Evolutionary conservation across 2,329 filamentous ascomycete species (phyloP).

Genomic region (Neurospora crassa): DNA sequence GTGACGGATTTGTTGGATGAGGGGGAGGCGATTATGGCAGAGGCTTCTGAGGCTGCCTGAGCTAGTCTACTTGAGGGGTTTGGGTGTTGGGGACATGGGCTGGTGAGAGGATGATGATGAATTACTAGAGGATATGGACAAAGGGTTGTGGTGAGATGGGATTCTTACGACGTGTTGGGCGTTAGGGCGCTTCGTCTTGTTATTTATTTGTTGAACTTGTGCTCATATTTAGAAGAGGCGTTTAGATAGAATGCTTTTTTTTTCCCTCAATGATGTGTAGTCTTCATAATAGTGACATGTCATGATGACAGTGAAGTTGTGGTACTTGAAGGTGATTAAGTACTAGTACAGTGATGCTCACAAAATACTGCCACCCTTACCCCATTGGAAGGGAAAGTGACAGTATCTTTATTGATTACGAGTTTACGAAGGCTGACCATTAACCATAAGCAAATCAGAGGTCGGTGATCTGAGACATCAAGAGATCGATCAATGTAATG

Average conservation of each 20-base stretch:
- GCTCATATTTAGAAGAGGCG: neutral
- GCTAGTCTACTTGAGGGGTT: conserved; percentile 4
- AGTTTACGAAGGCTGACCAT: too few relatives aligned
- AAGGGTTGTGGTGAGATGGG: neutral
- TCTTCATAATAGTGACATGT: neutral
- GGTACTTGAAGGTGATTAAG: too few relatives aligned
- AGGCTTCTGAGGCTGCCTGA: conserved; percentile 28
- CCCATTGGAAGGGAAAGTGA: too few relatives aligned
- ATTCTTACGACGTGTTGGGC: neutral
- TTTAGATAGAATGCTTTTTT: neutral
- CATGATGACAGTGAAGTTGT: neutral
- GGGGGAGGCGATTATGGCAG: conserved; percentile 79
- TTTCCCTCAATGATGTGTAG: neutral
- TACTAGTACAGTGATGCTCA: too few relatives aligned
- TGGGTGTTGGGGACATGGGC: neutral
- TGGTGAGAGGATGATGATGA: neutral
- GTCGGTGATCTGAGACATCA: too few relatives aligned
- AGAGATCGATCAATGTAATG: too few relatives aligned
- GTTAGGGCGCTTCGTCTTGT: neutral
- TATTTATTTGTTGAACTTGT: neutral
- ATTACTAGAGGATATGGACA: neutral
- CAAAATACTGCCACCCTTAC: too few relatives aligned
- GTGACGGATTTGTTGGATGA: conserved; percentile 87
- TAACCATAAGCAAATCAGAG: too few relatives aligned
- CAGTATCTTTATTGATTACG: too few relatives aligned